Conservation (phyloP, 2,329 filamentous ascomycete species). For the Arthrobotrys megalospora region DNA sequence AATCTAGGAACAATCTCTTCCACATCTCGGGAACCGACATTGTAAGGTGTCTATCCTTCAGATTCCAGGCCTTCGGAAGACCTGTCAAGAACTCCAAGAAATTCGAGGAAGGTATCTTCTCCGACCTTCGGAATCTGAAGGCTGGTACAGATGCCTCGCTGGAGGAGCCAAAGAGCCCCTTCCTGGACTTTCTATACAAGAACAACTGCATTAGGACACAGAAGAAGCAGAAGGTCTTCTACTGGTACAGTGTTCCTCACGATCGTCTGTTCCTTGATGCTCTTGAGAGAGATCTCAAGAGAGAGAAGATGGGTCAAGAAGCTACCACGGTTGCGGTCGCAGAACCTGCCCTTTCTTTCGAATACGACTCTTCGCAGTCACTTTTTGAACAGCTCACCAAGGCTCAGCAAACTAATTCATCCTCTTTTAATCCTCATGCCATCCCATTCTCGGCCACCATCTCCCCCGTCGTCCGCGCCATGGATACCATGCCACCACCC, state of each 20-base stretch:
- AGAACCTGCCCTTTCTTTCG: constrained; percentile 97
- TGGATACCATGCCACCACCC: constrained; percentile 93
- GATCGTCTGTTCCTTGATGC: constrained; percentile 98
- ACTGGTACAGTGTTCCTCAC: constrained; percentile 99
- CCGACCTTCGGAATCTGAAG: constrained; percentile 96
- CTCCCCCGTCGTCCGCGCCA: constrained; percentile 89
- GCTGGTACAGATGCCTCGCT: constrained; percentile 97
- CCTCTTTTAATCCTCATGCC: constrained; percentile 88
- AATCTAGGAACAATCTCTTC: constrained; percentile 90
- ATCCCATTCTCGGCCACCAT: constrained; percentile 83
- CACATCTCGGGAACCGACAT: constrained; percentile 99
- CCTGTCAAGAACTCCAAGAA: constrained; percentile 99
- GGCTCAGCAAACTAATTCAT: constrained; percentile 98
- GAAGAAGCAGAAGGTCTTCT: constrained; percentile 99
- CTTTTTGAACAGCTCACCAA: constrained; percentile 99
- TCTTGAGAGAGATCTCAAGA: constrained; percentile 95
- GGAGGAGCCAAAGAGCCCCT: constrained; percentile 98
- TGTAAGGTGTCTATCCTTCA: constrained; percentile 95
- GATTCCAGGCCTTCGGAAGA: constrained; percentile 97
- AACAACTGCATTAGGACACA: constrained; percentile 99
- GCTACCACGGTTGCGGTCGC: constrained; percentile 96
- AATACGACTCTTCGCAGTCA: constrained; percentile 99
- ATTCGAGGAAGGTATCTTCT: constrained; percentile 99
- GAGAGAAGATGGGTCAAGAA: constrained; percentile 99
- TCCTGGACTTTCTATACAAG: constrained; percentile 99